Percentiles rank a stretch among this genome's conserved stretches.
Evolutionary conservation across 2,329 filamentous ascomycete genomes (phyloP).

Genomic region (Fusarium burgessii): DNA sequence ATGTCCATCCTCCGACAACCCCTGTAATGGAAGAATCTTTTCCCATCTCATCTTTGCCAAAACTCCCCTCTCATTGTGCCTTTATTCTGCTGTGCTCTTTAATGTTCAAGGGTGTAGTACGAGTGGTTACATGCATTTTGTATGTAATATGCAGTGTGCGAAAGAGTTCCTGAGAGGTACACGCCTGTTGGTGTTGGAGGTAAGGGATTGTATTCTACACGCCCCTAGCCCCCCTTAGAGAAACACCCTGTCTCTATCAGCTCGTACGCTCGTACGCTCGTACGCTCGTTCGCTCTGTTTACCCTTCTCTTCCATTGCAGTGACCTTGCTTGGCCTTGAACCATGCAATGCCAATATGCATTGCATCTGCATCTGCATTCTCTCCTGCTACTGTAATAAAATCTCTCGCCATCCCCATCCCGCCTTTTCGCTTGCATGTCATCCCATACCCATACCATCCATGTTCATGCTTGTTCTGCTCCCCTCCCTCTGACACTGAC

Average conservation of each 20-base stretch:
- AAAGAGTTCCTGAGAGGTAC: constrained; percentile 18
- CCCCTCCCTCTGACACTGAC: constrained; percentile 17
- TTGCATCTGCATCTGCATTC: constrained; percentile 22
- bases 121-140: constrained; percentile 6
- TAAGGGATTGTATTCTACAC: background rate
- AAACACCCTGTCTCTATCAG: constrained; percentile 16
- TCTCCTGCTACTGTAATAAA: constrained; percentile 33
- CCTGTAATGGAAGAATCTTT: constrained; percentile 16
- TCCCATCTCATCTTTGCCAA: constrained; percentile 4
- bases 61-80: background rate
- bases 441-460: constrained; percentile 7
- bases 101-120: constrained; percentile 22
- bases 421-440: constrained; percentile 37
- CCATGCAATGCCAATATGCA: constrained; percentile 25
- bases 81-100: constrained; percentile 1
- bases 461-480: constrained; percentile 19
- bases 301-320: constrained; percentile 4
- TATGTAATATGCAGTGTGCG: constrained; percentile 26
- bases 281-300: constrained; percentile 13
- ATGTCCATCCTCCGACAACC: constrained; percentile 8
- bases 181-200: constrained; percentile 7
- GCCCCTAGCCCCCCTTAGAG: constrained; percentile 8
- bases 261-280: background rate
- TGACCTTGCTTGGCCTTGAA: constrained; percentile 19
- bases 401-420: constrained; percentile 40